Percentiles rank a stretch among this genome's conserved stretches.
Evolutionary conservation across 2,329 filamentous ascomycete genomes (phyloP).

Genomic region (Colletotrichum neosansevieriae): DNA sequence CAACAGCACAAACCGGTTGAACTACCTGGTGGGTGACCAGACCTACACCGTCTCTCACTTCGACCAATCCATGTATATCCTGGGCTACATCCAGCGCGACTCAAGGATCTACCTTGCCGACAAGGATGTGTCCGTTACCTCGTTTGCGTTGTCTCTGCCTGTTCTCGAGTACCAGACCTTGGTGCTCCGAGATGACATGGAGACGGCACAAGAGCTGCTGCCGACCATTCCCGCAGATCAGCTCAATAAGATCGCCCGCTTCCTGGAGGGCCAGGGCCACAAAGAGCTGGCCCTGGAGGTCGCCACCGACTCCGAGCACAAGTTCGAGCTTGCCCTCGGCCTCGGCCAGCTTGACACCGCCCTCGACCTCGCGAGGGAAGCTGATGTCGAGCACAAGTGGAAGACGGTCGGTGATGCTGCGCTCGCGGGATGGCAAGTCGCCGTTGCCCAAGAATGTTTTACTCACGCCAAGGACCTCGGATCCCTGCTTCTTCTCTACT

Average conservation of each 20-base stretch:
- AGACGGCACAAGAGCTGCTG: constrained; percentile 87
- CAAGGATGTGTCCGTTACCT: constrained; percentile 93
- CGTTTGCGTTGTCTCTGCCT: constrained; percentile 89
- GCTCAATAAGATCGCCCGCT: constrained; percentile 97
- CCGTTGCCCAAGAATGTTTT: constrained; percentile 93
- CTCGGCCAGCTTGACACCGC: constrained; percentile 88
- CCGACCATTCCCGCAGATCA: constrained; percentile 89
- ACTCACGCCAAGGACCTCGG: constrained; percentile 90
- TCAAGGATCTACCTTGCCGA: constrained; percentile 95
- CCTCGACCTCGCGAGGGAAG: constrained; percentile 83
- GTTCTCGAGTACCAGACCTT: constrained; percentile 98
- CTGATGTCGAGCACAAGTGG: constrained; percentile 97
- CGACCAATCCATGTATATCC: constrained; percentile 92
- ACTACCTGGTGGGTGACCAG: constrained; percentile 98
- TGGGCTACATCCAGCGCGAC: constrained; percentile 95
- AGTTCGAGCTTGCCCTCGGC: constrained; percentile 90
- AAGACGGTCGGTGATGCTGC: constrained; percentile 96
- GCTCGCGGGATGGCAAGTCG: constrained; percentile 85
- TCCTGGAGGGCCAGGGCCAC: constrained; percentile 96
- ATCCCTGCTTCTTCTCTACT: constrained; percentile 88
- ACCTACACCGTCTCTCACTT: constrained; percentile 98
- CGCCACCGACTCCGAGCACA: constrained; percentile 94
- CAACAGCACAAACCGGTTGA: constrained; percentile 94
- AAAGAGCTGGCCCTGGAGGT: constrained; percentile 96
- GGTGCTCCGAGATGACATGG: constrained; percentile 93